Percentiles rank a stretch among this genome's conserved stretches.
phyloP scores from a whole-genome alignment of 1,284 basidiomycete species.

The Sphagnurus paluster region DNA sequence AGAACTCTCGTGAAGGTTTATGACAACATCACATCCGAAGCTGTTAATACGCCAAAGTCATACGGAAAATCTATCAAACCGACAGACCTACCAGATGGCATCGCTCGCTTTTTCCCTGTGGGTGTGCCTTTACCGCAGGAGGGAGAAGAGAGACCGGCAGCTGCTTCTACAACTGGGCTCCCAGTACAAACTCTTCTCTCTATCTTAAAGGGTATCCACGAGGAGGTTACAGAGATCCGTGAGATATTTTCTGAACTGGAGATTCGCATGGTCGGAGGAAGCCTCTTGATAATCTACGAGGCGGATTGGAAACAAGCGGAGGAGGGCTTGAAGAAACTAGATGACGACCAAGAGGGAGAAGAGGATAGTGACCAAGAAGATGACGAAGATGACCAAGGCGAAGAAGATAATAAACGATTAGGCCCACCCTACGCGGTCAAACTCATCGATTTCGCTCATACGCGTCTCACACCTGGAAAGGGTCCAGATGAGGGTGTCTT shows the following conservation, averaged over 20 bases:
- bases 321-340: slow-evolving; percentile 33
- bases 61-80: slow-evolving; percentile 80
- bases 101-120: slow-evolving; percentile 79
- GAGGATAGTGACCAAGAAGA: slow-evolving; percentile 31
- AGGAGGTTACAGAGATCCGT: slow-evolving; percentile 56
- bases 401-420: slow-evolving; percentile 23
- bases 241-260: slow-evolving; percentile 57
- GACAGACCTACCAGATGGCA: slow-evolving; percentile 69
- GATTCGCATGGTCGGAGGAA: slow-evolving; percentile 78
- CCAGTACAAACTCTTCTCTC: slow-evolving; percentile 56
- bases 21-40: slow-evolving; percentile 53
- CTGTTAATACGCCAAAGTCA: slow-evolving; percentile 67
- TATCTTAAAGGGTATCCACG: slow-evolving; percentile 59
- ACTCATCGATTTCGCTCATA: slow-evolving; percentile 95
- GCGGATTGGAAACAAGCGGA: slow-evolving; percentile 52
- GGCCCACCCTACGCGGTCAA: slow-evolving; percentile 65
- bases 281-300: slow-evolving; percentile 86
- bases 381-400: slow-evolving; percentile 32
- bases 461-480: slow-evolving; percentile 63
- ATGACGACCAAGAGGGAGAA: slow-evolving; percentile 27
- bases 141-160: too few species aligned
- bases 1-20: slow-evolving; percentile 47
- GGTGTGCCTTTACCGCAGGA: too few species aligned
- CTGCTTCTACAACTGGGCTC: slow-evolving; percentile 43
- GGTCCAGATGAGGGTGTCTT: slow-evolving; percentile 83